Evolutionary conservation across 306 rosid genomes (phyloP), one percentile per base, ranked within the genome.

Genomic region (Vicia villosa): DNA sequence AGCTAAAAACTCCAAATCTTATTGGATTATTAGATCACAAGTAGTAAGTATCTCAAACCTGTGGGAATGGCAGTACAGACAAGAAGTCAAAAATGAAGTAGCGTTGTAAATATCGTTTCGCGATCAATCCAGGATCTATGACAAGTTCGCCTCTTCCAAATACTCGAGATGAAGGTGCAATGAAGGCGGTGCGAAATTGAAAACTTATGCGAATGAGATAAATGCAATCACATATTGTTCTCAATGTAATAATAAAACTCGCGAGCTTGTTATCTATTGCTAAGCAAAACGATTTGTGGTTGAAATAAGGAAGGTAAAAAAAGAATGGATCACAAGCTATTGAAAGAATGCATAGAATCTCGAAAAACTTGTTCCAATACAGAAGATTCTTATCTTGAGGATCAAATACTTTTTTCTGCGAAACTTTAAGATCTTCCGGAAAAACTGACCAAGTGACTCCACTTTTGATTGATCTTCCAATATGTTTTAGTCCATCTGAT

Each of bases 131-230:
- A 68, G 97, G 86, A 78, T 90, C 96, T 36, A 88, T 94, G 32
- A 94, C 98, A 56, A 94, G 98, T 72, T 94, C 98, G 41, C 98
- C 98, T 80, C 98, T 76, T 32, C 98, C 98, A 21, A 94, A 90
- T 26, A 94, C 97, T 51, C 97, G 78, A 34, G 98, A 94, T 0
- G 97, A 90, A 9, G 98, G 98, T 0, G 95, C 96, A 32, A 94
- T 87, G 61, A 61, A 94, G 56, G 98, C 98, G 7, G 98, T 90
- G 9, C 96, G 85, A 66, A 90, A 88, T 52, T 90, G 95, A 4
- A 94, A 86, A 54, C 52, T 80, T 61, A 94, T 88, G 4, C 95
- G 90, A 9, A 94, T 11, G 63, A 90, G 87, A 85, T 86, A 94
- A 68, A 90, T 64, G 11, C 16, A 17, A 57, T 90, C 98, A 1